Evolutionary conservation across 805 yeast species (phyloP), one percentile per base, ranked within the genome.

Genomic region (Candida boleticola): DNA sequence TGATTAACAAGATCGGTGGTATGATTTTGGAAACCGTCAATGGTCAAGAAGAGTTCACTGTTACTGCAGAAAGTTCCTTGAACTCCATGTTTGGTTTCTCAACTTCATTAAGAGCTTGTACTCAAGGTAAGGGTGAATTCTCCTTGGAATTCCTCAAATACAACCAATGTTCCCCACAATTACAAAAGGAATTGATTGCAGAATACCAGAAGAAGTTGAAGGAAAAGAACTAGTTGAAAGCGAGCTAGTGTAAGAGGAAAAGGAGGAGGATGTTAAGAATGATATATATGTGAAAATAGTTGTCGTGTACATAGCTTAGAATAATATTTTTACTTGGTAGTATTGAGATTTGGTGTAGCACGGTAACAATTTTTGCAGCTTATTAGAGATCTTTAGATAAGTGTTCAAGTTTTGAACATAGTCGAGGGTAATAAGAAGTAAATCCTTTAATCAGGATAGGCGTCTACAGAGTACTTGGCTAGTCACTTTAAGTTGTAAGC

Each of bases 91-190:
- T 93, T 64, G 99, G 99, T 29, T 88, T 93, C 61, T 96, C 98
- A 5, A 87, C 98, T 6, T 80, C 88, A 20, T 76, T 93, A 60
- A 85, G 99, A 75, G 98, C 99, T 17, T 82, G 87, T 46, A 92
- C 99, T 13, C 99, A 93, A 69, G 99, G 99, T 69, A 93, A 93
- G 64, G 99, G 99, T 58, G 98, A 95, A 70, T 93, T 93, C 66
- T 80, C 96, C 2, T 77, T 93, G 65, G 99, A 93, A 65, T 93
- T 93, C 73, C 83, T 86, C 61, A 86, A 89, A 58, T 93, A 92
- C 64, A 80, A 92, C 39, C 96, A 95, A 52, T 85, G 95, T 40
- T 78, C 95, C 37, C 88, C 92, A 29, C 96, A 89, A 52, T 74
- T 92, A 51, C 99, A 93, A 71, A 85, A 76, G 60, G 86, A 92